These are phyloP conservation scores for Chlamydomonas schloesseri DNA, from an alignment of 139 green algal genomes.

Conservation along the genomic window DNA sequence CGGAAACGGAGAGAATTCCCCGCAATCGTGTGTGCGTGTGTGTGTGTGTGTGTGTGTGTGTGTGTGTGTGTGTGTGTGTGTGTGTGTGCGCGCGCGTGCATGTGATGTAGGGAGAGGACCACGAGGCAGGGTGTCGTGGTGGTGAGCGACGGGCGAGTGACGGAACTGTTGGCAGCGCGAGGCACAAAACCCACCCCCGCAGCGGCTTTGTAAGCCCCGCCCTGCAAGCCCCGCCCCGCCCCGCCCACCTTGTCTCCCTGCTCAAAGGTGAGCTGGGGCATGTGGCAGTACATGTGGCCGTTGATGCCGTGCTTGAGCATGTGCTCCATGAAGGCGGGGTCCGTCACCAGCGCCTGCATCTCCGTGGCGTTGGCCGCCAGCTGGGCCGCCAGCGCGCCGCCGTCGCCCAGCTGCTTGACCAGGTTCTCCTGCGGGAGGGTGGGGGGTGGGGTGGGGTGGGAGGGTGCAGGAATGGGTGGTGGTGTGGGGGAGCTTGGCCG, in stretches of 20 bases:
- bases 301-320: slow-evolving; percentile 78
- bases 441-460: no score
- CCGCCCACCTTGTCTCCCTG: slow-evolving; percentile 17
- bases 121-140: no score
- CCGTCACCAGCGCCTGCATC: neutral
- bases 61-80: slow-evolving; percentile 22
- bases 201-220: no score
- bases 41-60: neutral
- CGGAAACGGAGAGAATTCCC: no score
- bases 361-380: neutral
- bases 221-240: neutral
- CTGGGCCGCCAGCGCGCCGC: neutral
- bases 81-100: slow-evolving; percentile 26
- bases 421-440: slow-evolving; percentile 55
- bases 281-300: slow-evolving; percentile 73
- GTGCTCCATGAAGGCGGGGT: slow-evolving; percentile 47
- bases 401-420: slow-evolving; percentile 26
- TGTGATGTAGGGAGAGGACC: no score
- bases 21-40: no score
- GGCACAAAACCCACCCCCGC: no score
- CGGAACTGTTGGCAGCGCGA: no score
- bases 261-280: slow-evolving; percentile 40
- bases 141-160: no score
- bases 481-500: no score
- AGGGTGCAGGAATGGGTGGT: no score